Conservation (phyloP, 2,329 filamentous ascomycete genomes). For the Nectriaceae sp. region DNA sequence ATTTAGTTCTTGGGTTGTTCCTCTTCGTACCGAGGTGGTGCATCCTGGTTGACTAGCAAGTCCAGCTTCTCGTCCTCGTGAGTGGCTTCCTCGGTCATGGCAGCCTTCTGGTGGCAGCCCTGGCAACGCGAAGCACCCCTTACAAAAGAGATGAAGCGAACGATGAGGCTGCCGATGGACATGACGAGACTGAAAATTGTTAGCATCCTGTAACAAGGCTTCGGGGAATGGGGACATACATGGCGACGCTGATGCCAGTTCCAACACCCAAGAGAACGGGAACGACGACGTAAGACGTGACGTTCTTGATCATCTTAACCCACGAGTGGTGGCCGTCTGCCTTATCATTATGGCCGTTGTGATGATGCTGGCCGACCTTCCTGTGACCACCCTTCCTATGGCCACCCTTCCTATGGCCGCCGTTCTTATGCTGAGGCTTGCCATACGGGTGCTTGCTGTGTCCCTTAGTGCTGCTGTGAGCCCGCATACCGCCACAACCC, state of each 20-base stretch:
- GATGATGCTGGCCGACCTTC: slow-evolving; percentile 26
- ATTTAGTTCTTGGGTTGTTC: too few relatives aligned
- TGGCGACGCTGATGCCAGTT: slow-evolving; percentile 66
- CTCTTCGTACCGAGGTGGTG: slow-evolving; percentile 32
- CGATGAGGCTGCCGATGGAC: slow-evolving; percentile 62
- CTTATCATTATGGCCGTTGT: slow-evolving; percentile 20
- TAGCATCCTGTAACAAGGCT: slow-evolving; percentile 19
- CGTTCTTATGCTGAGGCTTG: slow-evolving; percentile 14
- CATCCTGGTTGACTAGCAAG: slow-evolving; percentile 45
- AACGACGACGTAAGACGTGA: slow-evolving; percentile 64
- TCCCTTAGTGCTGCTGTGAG: slow-evolving; percentile 10
- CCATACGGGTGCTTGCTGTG: slow-evolving; percentile 17
- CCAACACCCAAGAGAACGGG: slow-evolving; percentile 70
- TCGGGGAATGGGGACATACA: slow-evolving; percentile 45
- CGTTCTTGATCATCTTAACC: slow-evolving; percentile 52
- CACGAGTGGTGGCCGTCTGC: slow-evolving; percentile 36
- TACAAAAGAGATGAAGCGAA: slow-evolving; percentile 59
- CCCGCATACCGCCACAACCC: slow-evolving; percentile 28
- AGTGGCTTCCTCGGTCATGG: slow-evolving; percentile 36
- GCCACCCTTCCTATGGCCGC: not conserved
- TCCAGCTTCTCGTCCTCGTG: slow-evolving; percentile 51
- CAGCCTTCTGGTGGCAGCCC: slow-evolving; percentile 32
- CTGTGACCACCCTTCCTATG: slow-evolving; percentile 8
- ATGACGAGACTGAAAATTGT: slow-evolving; percentile 57
- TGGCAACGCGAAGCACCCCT: slow-evolving; percentile 14